phyloP scores from a whole-genome alignment of 768 basidiomycete species.

The Rhizopogon roseolus region DNA sequence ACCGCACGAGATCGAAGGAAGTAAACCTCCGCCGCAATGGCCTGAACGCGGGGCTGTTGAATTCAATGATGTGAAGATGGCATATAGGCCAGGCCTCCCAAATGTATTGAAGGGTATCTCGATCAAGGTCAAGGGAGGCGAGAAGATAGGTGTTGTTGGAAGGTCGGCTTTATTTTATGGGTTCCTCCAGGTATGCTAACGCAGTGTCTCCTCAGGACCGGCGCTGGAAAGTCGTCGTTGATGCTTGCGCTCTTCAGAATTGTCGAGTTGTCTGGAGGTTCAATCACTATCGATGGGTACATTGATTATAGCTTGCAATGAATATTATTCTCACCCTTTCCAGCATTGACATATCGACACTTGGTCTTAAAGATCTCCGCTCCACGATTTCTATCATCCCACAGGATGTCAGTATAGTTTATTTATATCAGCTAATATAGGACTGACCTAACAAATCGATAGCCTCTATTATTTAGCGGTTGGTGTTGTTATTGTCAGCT shows the following conservation, averaged over 20 bases:
- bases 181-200: not conserved
- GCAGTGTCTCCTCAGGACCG: slow-evolving; percentile 26
- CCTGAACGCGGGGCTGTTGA: slow-evolving; percentile 55
- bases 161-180: slow-evolving; percentile 22
- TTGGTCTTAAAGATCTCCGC: slow-evolving; percentile 63
- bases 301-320: slow-evolving; percentile 3
- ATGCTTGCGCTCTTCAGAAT: slow-evolving; percentile 40
- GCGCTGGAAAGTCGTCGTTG: slow-evolving; percentile 49
- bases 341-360: slow-evolving; percentile 55
- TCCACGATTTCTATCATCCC: slow-evolving; percentile 62
- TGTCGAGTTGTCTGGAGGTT: slow-evolving; percentile 58
- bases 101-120: slow-evolving; percentile 64
- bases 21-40: slow-evolving; percentile 43
- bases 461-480: slow-evolving; percentile 58
- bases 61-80: slow-evolving; percentile 55
- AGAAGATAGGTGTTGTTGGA: slow-evolving; percentile 79
- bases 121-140: slow-evolving; percentile 54
- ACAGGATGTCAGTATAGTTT: slow-evolving; percentile 46
- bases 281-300: slow-evolving; percentile 61
- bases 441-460: slow-evolving; percentile 9
- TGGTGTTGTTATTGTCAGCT: slow-evolving; percentile 26
- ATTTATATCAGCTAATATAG: slow-evolving; percentile 7
- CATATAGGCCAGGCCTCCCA: slow-evolving; percentile 69
- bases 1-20: slow-evolving; percentile 52
- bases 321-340: slow-evolving; percentile 5